These are phyloP conservation scores for Isoetes engelmannii DNA, from an alignment of 83 land plant genomes.

Conservation along the genomic window DNA sequence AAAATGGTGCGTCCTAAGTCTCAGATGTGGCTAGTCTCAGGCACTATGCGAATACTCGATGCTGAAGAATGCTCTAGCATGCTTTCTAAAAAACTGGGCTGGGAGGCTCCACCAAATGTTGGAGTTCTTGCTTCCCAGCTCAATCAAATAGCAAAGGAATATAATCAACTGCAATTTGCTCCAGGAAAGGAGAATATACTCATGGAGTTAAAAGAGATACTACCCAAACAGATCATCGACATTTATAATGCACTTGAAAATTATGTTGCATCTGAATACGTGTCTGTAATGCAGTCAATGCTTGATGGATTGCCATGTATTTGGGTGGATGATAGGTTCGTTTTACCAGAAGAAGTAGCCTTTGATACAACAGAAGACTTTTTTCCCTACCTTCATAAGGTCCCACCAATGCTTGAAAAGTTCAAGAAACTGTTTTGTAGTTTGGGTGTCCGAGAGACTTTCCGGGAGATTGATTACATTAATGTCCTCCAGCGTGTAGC, in stretches of 20 bases:
- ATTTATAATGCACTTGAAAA: slow-evolving; percentile 62
- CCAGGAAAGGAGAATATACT: not conserved
- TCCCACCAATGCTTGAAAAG: slow-evolving; percentile 68
- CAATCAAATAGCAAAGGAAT: slow-evolving; percentile 50
- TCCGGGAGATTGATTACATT: slow-evolving; percentile 55
- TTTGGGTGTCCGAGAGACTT: slow-evolving; percentile 64
- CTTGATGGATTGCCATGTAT: slow-evolving; percentile 68
- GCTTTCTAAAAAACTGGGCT: slow-evolving; percentile 65
- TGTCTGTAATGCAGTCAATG: slow-evolving; percentile 39
- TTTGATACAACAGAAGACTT: slow-evolving; percentile 90
- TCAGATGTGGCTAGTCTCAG: slow-evolving; percentile 88
- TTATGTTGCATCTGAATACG: slow-evolving; percentile 44
- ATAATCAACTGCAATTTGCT: slow-evolving; percentile 23
- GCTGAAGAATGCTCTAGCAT: slow-evolving; percentile 53
- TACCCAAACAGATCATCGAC: slow-evolving; percentile 40
- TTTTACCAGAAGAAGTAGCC: slow-evolving; percentile 58
- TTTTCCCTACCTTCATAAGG: slow-evolving; percentile 75
- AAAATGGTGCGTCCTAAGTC: slow-evolving; percentile 61
- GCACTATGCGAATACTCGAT: slow-evolving; percentile 67
- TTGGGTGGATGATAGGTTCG: slow-evolving; percentile 90
- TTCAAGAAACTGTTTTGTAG: slow-evolving; percentile 52
- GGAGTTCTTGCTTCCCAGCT: slow-evolving; percentile 55
- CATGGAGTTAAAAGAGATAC: slow-evolving; percentile 28
- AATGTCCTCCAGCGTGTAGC: slow-evolving; percentile 53
- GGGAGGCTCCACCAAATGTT: slow-evolving; percentile 48